Base-by-base conservation (phyloP, 2,329 filamentous ascomycete genomes). In the Nothophaeocryptopus gaeumannii region DNA sequence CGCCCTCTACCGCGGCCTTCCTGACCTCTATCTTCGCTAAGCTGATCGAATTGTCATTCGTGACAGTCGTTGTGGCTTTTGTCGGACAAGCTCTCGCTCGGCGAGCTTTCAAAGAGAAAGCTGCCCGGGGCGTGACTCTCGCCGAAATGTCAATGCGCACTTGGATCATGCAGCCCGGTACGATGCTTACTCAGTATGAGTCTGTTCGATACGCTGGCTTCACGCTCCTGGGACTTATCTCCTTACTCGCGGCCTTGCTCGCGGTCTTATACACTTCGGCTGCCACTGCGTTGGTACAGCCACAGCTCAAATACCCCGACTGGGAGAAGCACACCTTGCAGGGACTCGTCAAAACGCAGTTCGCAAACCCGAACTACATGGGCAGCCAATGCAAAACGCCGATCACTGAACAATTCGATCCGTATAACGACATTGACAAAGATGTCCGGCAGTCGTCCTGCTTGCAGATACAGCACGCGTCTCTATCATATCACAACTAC, bases 91-190 rank as follows among this genome's bases (percentile, higher is more conserved):
- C 86, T 0, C 70, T 92, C 12, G 89, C 81, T n/a, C 77, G 85
- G 14, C 74, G 85, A 47, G 84, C 87, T 0, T 78, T 88, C 47
- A 76, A 78, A 16, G 78, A 76, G 46, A 72, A 76, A 8, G 57
- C 65, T 8, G 52, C 50, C 2, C 41, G 73, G 2, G 88, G 88
- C 2, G 78, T 91, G 50, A 88, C 82, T 0, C 76, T 92, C 12
- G 84, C 88, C 0, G 87, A 92, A 62, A 81, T 91, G 73, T 84
- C 79, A 12, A 89, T 92, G 85, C 78, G 87, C 39, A 79, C 79
- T 37, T 92, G 87, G 88, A 54, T 77, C 5, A 69, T 74, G 13
- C 69, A 74, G 43, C 67, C 67, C 0, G 88, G 88, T 0, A 85
- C 82, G 0, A 74, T 92, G 55, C 73, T 92, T 14, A 87, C 84